Percentiles rank a stretch among this genome's conserved stretches.
Evolutionary conservation across 139 green algal genomes (phyloP).

Genomic region (Chlorella vulgaris): DNA sequence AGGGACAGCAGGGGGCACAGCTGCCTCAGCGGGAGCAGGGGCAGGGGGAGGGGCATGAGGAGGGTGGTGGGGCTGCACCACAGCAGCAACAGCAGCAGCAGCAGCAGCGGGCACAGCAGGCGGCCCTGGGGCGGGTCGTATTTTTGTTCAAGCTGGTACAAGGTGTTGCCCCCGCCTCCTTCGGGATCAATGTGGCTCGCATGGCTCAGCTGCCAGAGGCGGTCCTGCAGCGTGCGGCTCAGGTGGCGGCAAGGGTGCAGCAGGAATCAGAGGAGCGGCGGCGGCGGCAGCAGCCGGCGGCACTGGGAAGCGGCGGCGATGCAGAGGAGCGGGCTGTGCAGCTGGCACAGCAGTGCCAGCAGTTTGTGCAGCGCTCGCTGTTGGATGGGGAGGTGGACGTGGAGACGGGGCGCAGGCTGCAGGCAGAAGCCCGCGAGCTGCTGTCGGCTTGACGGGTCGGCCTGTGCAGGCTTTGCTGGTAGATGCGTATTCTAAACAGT

Average conservation of each 20-base stretch:
- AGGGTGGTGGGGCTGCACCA: background rate
- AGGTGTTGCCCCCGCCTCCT: slow-evolving; percentile 76
- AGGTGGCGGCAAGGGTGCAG: slow-evolving; percentile 22
- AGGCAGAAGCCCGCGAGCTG: slow-evolving; percentile 5
- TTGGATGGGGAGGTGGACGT: background rate
- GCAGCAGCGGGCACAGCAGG: background rate
- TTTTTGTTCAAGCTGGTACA: slow-evolving; percentile 89
- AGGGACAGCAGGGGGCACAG: slow-evolving; percentile 2
- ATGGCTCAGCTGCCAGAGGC: slow-evolving; percentile 72
- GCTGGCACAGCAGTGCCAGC: slow-evolving; percentile 10
- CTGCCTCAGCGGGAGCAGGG: background rate
- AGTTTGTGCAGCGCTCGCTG: background rate
- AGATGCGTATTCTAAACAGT: too few species aligned
- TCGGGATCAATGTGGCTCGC: slow-evolving; percentile 89
- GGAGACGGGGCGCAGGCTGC: slow-evolving; percentile 1
- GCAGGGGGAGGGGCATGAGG: background rate
- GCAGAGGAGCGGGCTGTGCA: background rate
- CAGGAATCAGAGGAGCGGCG: background rate
- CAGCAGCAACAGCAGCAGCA: background rate
- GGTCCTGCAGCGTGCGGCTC: slow-evolving; percentile 44
- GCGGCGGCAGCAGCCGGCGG: background rate
- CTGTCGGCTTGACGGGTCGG: background rate
- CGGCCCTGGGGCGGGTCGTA: slow-evolving; percentile 52
- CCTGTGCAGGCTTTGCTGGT: background rate
- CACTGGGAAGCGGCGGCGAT: background rate